phyloP scores from a whole-genome alignment of 169 alveolate genomes.

The Babesia bigemina region DNA sequence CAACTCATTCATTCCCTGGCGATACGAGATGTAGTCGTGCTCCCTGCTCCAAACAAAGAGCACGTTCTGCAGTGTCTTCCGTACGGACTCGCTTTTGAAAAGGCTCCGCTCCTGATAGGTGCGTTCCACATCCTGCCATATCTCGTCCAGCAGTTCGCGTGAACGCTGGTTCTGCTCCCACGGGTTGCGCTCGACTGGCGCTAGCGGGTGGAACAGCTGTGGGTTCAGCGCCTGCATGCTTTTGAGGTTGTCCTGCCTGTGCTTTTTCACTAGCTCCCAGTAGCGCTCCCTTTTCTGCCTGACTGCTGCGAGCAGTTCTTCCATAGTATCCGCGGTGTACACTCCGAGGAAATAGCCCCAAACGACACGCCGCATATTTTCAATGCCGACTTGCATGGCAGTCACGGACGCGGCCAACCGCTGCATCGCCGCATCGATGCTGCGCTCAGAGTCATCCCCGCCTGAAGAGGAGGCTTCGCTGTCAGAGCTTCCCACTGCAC shows the following conservation, averaged over 20 bases:
- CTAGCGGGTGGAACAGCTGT: constrained; percentile 76
- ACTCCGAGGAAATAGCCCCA: constrained; percentile 62
- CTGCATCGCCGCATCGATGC: constrained; percentile 24
- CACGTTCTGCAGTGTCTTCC: constrained; percentile 69
- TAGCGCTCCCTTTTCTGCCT: constrained; percentile 8
- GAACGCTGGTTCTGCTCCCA: constrained; percentile 73
- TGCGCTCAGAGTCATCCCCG: neutral
- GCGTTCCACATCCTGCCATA: constrained; percentile 77
- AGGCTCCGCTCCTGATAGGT: constrained; percentile 76
- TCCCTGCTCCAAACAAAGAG: constrained; percentile 76
- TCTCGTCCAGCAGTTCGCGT: constrained; percentile 71
- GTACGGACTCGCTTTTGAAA: constrained; percentile 68
- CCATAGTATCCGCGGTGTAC: constrained; percentile 7
- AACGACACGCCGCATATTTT: constrained; percentile 44
- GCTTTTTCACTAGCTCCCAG: constrained; percentile 41
- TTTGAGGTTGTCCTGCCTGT: constrained; percentile 34
- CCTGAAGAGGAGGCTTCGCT: neutral
- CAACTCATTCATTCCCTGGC: constrained; percentile 79
- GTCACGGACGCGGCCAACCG: constrained; percentile 23
- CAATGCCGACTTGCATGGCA: neutral
- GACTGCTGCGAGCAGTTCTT: constrained; percentile 2
- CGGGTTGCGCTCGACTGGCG: constrained; percentile 77
- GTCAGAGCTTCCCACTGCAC: neutral
- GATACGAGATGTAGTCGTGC: constrained; percentile 70
- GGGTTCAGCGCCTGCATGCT: constrained; percentile 70